Base-by-base conservation (phyloP, 176 grass and related monocot genomes). In the Rhynchospora breviuscula region DNA sequence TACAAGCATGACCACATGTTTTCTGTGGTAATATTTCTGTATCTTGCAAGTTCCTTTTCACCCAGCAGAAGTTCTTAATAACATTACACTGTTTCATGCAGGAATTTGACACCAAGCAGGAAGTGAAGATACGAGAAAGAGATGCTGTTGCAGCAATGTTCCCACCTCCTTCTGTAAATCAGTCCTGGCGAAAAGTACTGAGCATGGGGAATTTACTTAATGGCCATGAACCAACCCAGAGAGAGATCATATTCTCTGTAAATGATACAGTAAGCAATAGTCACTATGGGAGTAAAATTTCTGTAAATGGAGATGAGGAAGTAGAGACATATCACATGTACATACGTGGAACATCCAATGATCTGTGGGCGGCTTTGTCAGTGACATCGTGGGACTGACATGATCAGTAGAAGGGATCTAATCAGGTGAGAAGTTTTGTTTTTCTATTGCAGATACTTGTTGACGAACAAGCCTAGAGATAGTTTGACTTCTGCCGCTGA, bases 171-270 rank as follows among this genome's bases (percentile, higher is more conserved):
- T 95, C 92, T 80, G 89, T 88, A 74, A 95, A 87, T 85, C 91
- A 95, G 78, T 95, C 95, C 54, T 98, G 95, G 95, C 91, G 95
- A 84, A 95, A 98, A 86, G 92, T 98, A 84, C 79, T 95, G 90
- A 98, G 95, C 88, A 98, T 98, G 95, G 92, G 95, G 75, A 98
- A 98, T 93, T 93, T 95, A 86, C 84, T 98, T 73, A 95, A 98
- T 52, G 92, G 92, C n/a, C 95, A 98, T 43, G 92, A 98, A 87
- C 95, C 95, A 14, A 84, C 89, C 58, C 67, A 87, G 63, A 93
- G 95, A 88, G 95, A 95, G 53, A 93, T 98, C 29, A 89, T 98
- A 73, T 95, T 93, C 85, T 98, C 88, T 2, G 85, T 95, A 23
- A 83, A 87, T 51, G 91, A 98, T 62, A 89, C 85, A 79, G 72